Evolutionary conservation across 2,329 filamentous ascomycete species (phyloP).

Genomic region (Hortaea werneckii): DNA sequence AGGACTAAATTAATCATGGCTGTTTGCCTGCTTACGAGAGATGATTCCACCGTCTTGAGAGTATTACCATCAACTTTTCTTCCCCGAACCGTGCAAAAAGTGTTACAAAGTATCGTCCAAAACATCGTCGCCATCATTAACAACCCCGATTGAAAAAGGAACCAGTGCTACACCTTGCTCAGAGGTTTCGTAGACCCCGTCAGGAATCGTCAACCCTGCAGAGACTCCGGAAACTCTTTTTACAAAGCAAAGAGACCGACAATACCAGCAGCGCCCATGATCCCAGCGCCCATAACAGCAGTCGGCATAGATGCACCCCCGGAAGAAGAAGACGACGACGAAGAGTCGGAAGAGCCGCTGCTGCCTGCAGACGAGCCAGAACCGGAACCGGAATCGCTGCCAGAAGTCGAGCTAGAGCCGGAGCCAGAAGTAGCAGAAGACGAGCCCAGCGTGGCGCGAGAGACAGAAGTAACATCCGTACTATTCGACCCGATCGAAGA

Average conservation of each 20-base stretch:
- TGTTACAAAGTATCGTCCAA: too few relatives aligned
- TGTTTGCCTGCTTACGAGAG: too few relatives aligned
- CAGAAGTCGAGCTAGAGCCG: constrained; percentile 7
- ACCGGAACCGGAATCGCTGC: constrained; percentile 4
- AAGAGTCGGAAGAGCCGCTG: not conserved
- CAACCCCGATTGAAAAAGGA: too few relatives aligned
- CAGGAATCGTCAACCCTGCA: not conserved
- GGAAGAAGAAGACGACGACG: constrained; percentile 9
- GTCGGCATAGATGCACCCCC: constrained; percentile 26
- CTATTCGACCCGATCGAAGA: constrained; percentile 7
- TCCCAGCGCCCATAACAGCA: constrained; percentile 28
- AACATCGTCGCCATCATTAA: too few relatives aligned
- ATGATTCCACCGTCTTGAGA: too few relatives aligned
- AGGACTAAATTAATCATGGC: too few relatives aligned
- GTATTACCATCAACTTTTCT: too few relatives aligned
- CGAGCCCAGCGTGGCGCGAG: constrained; percentile 2
- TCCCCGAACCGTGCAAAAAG: too few relatives aligned
- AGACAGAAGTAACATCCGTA: not conserved
- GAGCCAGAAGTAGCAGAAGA: constrained; percentile 4
- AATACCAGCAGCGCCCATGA: constrained; percentile 33
- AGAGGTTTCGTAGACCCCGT: not conserved
- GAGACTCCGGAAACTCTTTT: not conserved
- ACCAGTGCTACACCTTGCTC: not conserved
- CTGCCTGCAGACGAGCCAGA: constrained; percentile 6
- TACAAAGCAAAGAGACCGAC: constrained; percentile 35